These are phyloP conservation scores for Golubevia pallescens DNA, from an alignment of 1,284 basidiomycete species.

Conservation along the genomic window DNA sequence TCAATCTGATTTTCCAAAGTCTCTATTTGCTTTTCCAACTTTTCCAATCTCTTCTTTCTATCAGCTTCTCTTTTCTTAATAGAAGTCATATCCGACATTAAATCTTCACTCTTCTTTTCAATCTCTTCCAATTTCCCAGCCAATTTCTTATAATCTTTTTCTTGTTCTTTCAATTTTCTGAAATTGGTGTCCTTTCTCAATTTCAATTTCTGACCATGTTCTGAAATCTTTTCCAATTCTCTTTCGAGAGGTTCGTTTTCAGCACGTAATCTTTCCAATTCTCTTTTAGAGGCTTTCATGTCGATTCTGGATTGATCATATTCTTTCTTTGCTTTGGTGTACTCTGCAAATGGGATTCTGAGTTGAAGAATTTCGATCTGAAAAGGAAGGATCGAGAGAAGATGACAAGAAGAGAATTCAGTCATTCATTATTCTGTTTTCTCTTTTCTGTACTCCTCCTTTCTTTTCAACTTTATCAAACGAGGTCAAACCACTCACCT, in stretches of 20 bases:
- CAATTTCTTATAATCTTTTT: not conserved
- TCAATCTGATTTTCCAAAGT: too few species aligned
- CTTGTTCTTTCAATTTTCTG: constrained; percentile 9
- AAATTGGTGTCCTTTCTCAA: constrained; percentile 19
- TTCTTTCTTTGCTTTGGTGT: constrained; percentile 27
- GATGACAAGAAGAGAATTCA: not conserved
- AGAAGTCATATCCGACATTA: too few species aligned
- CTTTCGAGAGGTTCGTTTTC: constrained; percentile 8
- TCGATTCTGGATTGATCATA: constrained; percentile 16
- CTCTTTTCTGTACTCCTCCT: too few species aligned
- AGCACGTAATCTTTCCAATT: not conserved
- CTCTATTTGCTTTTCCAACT: too few species aligned
- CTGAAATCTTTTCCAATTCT: constrained; percentile 7
- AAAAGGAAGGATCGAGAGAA: not conserved
- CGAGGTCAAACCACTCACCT: too few species aligned
- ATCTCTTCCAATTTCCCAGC: not conserved
- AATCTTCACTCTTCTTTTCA: not conserved
- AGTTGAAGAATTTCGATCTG: constrained; percentile 35
- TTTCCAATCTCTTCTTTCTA: too few species aligned
- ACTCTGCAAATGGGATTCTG: constrained; percentile 44
- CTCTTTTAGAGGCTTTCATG: constrained; percentile 12
- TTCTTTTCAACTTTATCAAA: too few species aligned
- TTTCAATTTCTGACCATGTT: constrained; percentile 12
- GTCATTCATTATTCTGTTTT: not conserved
- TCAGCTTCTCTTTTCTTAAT: too few species aligned